Base-by-base conservation (phyloP, 2,329 filamentous ascomycete species). In the Fusarium abutilonis region DNA sequence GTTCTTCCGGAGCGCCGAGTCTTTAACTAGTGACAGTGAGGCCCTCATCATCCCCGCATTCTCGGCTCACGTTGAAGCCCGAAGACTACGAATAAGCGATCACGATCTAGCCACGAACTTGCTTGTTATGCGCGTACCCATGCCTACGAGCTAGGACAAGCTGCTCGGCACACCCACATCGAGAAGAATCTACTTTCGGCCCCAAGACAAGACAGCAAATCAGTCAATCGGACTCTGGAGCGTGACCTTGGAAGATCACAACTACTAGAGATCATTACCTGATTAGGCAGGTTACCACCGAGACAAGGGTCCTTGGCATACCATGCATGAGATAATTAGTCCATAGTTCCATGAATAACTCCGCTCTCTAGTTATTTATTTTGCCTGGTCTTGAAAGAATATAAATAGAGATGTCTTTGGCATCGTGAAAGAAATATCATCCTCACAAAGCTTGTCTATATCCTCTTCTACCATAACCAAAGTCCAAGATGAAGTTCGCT, bases 401-500 rank as follows among this genome's bases (percentile, higher is more conserved):
- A 65, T 65, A 65, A 63, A 63, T 66, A 64, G 43, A 7, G 17
- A 19, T 7, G 5, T 28, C 23, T 31, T 6, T 3, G 26, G 6
- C n/a, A 6, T 11, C 11, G 14, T 14, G 7, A 21, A 6, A n/a
- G 32, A 14, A 9, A 6, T 3, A 19, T 3, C 3, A 29, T n/a
- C 23, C 40, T 14, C 29, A 51, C 28, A 4, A 32, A 47, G 9
- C 15, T 7, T 19, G 26, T 50, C 36, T 19, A 15, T n/a, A 5
- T 14, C 10, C 19, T 11, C 40, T 32, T 8, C 29, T 7, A 10
- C 23, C 21, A 9, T 29, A 47, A 7, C 17, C 58, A 65, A 28
- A n/a, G 78, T 78, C 17, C 58, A 65, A 28, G 10, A 78, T 78
- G 76, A 77, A 76, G 72, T 62, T 75, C 50, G 9, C 56, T 15